Percentiles rank a stretch among this genome's conserved stretches.
Conservation (phyloP, 2,329 filamentous ascomycete species). For the Paecilomyces niveus region DNA sequence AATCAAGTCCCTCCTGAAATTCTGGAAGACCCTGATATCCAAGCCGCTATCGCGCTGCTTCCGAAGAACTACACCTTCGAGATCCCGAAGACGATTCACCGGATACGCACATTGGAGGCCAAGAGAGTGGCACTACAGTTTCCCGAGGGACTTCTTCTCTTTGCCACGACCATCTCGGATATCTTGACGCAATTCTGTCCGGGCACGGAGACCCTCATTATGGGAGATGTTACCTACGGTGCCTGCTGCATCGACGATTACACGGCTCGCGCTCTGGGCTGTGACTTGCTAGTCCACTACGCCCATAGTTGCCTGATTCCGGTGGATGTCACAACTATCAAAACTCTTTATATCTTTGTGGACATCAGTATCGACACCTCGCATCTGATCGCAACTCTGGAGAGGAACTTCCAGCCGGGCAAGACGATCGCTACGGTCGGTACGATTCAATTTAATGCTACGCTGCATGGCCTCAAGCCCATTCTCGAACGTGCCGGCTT, state of each 20-base stretch:
- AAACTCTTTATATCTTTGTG: conserved; percentile 96
- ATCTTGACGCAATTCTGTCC: conserved; percentile 93
- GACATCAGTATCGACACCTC: conserved; percentile 91
- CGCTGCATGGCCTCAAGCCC: conserved; percentile 76
- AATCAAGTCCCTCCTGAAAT: conserved; percentile 90
- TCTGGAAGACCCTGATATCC: conserved; percentile 74
- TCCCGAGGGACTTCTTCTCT: conserved; percentile 88
- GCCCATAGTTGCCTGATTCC: conserved; percentile 95
- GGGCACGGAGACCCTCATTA: conserved; percentile 86
- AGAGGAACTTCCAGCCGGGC: conserved; percentile 76
- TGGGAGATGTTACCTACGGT: conserved; percentile 98
- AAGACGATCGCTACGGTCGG: conserved; percentile 90
- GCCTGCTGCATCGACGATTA: conserved; percentile 99
- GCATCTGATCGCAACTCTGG: conserved; percentile 78
- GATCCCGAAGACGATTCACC: conserved; percentile 95
- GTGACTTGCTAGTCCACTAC: conserved; percentile 92
- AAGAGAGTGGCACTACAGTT: conserved; percentile 91
- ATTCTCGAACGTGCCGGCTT: conserved; percentile 79
- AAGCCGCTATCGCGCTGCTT: conserved; percentile 77
- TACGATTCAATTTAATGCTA: conserved; percentile 98
- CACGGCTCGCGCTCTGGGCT: conserved; percentile 86
- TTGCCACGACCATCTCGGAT: conserved; percentile 95
- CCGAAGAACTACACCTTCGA: conserved; percentile 98
- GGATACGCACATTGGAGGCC: conserved; percentile 71
- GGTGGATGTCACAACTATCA: conserved; percentile 92